Conservation (phyloP, 768 basidiomycete genomes). For the Heimioporus sp. region DNA sequence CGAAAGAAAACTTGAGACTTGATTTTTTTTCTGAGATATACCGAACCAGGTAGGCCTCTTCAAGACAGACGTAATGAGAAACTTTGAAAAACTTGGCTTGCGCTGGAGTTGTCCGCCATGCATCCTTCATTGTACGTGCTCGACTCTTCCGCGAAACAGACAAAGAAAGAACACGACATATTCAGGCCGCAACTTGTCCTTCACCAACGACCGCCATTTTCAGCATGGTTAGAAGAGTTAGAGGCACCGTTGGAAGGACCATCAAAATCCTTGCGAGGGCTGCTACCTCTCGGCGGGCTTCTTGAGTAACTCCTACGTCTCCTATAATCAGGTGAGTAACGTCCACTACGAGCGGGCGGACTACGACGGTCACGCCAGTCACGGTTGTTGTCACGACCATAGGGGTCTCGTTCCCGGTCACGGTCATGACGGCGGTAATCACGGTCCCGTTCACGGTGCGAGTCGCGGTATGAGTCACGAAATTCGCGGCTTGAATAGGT, state of each 20-base stretch:
- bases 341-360: slow-evolving; percentile 61
- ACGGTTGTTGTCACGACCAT: slow-evolving; percentile 63
- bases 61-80: slow-evolving; percentile 49
- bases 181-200: slow-evolving; percentile 23
- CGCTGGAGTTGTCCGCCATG: slow-evolving; percentile 38
- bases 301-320: slow-evolving; percentile 75
- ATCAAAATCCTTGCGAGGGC: slow-evolving; percentile 50
- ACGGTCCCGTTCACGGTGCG: slow-evolving; percentile 46
- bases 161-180: slow-evolving; percentile 26
- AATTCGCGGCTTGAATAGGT: slow-evolving; percentile 42
- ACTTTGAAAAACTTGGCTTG: slow-evolving; percentile 49
- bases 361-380: slow-evolving; percentile 84
- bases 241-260: slow-evolving; percentile 40
- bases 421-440: slow-evolving; percentile 39
- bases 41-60: slow-evolving; percentile 50
- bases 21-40: slow-evolving; percentile 52
- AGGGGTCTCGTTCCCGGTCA: slow-evolving; percentile 57
- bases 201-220: slow-evolving; percentile 62
- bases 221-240: slow-evolving; percentile 36
- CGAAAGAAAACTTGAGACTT: slow-evolving; percentile 68
- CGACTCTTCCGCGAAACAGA: slow-evolving; percentile 38
- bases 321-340: slow-evolving; percentile 78
- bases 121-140: slow-evolving; percentile 43
- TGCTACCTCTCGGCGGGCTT: slow-evolving; percentile 76
- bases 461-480: slow-evolving; percentile 45